Percentiles rank a stretch among this genome's conserved stretches.
Evolutionary conservation across 169 alveolate genomes (phyloP).

Genomic region (Plasmodium vivax): DNA sequence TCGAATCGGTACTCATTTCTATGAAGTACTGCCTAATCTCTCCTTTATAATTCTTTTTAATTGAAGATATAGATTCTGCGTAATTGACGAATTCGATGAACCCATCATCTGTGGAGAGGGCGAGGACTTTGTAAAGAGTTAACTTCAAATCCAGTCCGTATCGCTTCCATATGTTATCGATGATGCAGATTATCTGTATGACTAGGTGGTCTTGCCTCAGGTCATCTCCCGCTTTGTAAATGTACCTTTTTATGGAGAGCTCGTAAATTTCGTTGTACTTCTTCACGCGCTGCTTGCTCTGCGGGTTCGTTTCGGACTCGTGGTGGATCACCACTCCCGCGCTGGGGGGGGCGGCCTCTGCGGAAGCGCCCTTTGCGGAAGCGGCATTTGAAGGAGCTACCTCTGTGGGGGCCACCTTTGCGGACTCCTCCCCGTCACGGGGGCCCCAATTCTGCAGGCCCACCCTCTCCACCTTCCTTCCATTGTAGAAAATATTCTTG

Average conservation of each 20-base stretch:
- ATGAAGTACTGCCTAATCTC: constrained; percentile 74
- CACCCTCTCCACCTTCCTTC: constrained; percentile 17
- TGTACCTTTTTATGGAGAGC: constrained; percentile 68
- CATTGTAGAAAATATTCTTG: constrained; percentile 15
- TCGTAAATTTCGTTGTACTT: constrained; percentile 55
- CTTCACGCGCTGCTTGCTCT: constrained; percentile 13
- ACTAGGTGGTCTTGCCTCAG: constrained; percentile 95
- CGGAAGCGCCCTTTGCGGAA: no score
- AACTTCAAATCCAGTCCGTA: constrained; percentile 92
- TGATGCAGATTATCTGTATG: constrained; percentile 89
- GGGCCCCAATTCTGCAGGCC: background rate
- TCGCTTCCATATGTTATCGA: constrained; percentile 90
- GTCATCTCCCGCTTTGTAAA: constrained; percentile 97
- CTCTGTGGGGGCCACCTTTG: background rate
- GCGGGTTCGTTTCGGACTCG: background rate
- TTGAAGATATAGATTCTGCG: constrained; percentile 62
- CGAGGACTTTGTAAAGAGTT: constrained; percentile 88
- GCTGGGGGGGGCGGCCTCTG: background rate
- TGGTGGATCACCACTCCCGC: background rate
- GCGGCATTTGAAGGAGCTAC: background rate
- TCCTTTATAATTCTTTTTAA: constrained; percentile 74
- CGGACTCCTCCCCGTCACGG: background rate
- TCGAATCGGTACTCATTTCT: constrained; percentile 16
- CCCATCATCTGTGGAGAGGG: constrained; percentile 89
- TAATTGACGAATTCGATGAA: constrained; percentile 82